Conservation (phyloP, 768 basidiomycete genomes). For the Grammothele lineata region DNA sequence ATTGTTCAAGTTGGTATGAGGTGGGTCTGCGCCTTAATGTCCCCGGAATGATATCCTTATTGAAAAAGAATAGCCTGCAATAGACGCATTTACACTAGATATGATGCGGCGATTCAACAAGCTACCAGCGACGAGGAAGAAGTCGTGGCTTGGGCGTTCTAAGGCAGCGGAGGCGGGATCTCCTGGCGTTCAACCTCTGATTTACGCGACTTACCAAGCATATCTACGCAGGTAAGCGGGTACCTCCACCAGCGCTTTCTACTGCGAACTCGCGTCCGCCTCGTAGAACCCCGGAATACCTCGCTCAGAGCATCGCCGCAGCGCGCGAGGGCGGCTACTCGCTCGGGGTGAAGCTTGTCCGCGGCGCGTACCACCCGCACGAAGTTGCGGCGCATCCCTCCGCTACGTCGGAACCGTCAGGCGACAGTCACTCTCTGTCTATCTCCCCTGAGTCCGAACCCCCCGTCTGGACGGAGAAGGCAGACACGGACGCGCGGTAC, state of each 20-base stretch:
- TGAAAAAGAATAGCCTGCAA: conserved; percentile 50
- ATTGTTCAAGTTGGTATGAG: conserved; percentile 33
- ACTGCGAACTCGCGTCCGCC: not conserved
- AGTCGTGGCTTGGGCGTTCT: conserved; percentile 5
- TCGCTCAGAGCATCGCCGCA: conserved; percentile 59
- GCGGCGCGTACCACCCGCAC: conserved; percentile 86
- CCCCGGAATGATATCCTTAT: too few species aligned
- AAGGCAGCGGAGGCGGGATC: not conserved
- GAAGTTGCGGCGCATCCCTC: conserved; percentile 53
- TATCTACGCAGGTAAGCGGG: conserved; percentile 66
- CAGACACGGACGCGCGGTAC: conserved; percentile 72
- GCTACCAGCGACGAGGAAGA: conserved; percentile 16
- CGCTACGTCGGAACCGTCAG: not conserved
- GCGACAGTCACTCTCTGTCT: conserved; percentile 27
- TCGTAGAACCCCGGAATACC: conserved; percentile 61
- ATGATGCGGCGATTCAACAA: conserved; percentile 78
- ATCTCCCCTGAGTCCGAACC: conserved; percentile 56
- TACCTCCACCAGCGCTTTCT: too few species aligned
- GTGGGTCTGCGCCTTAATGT: conserved; percentile 16
- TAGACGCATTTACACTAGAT: conserved; percentile 74
- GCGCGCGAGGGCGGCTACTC: conserved; percentile 65
- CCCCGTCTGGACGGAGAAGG: conserved; percentile 68
- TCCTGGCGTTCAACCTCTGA: conserved; percentile 52
- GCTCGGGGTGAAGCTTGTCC: conserved; percentile 87
- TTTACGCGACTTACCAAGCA: conserved; percentile 87